Evolutionary conservation across 2,329 filamentous ascomycete species (phyloP).

Genomic region (Colletotrichum australisinense): DNA sequence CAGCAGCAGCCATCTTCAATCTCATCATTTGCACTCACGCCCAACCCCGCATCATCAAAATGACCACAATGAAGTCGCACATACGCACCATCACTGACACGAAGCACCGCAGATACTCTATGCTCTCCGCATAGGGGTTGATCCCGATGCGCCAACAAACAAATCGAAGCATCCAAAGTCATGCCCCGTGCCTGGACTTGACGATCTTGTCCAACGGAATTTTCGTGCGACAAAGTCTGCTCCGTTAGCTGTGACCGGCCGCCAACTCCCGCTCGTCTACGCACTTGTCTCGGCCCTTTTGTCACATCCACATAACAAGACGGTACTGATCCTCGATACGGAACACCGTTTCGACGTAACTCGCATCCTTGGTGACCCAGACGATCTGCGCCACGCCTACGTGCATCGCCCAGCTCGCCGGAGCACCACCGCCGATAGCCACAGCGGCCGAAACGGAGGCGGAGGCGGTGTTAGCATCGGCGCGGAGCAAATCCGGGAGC

Average conservation of each 20-base stretch:
- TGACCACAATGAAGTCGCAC: neutral
- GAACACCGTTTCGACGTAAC: conserved; percentile 67
- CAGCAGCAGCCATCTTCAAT: neutral
- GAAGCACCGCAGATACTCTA: conserved; percentile 42
- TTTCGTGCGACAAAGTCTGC: conserved; percentile 60
- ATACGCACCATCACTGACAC: conserved; percentile 30
- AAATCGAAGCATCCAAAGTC: conserved; percentile 40
- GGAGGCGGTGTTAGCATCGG: conserved; percentile 28
- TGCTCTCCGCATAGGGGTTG: conserved; percentile 38
- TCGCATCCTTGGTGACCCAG: conserved; percentile 50
- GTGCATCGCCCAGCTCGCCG: conserved; percentile 55
- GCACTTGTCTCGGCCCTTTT: conserved; percentile 64
- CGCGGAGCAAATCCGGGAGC: conserved; percentile 43
- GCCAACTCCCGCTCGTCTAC: conserved; percentile 67
- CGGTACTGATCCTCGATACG: conserved; percentile 66
- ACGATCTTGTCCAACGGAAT: conserved; percentile 58
- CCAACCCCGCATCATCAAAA: neutral
- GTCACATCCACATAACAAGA: conserved; percentile 57
- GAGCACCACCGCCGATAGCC: conserved; percentile 38
- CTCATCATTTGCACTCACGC: neutral
- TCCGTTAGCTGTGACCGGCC: conserved; percentile 62
- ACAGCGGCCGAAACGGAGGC: neutral
- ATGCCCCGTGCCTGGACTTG: conserved; percentile 57
- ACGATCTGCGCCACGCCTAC: conserved; percentile 62
- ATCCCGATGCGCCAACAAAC: conserved; percentile 1